Evolutionary conservation across 495 filamentous ascomycete species (phyloP).

Genomic region (Collariella sp.): DNA sequence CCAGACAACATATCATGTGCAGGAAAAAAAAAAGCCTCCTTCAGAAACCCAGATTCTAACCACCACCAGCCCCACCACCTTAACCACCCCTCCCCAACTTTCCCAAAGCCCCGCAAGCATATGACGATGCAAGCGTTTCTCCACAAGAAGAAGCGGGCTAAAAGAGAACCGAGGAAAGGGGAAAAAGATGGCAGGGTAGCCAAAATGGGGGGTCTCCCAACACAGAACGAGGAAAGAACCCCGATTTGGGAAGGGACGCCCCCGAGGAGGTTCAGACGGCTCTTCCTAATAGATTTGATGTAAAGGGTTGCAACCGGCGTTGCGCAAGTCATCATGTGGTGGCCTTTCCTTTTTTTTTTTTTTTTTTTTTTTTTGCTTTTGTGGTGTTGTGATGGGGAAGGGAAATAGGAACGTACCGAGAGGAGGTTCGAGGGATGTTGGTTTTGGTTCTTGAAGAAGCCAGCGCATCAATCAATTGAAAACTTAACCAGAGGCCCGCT

Average conservation of each 20-base stretch:
- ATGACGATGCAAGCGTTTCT: slow-evolving; percentile 39
- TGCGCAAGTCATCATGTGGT: slow-evolving; percentile 42
- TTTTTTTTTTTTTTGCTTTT: neutral
- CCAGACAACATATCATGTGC: neutral
- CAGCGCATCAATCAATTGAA: neutral
- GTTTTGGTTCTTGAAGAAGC: neutral
- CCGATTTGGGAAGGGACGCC: neutral
- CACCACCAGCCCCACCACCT: slow-evolving; percentile 35
- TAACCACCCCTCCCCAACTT: slow-evolving; percentile 13
- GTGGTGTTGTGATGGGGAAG: neutral
- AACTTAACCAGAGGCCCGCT: neutral
- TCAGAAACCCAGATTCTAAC: slow-evolving; percentile 47
- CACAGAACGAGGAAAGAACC: neutral
- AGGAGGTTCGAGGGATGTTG: neutral
- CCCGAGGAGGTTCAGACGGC: slow-evolving; percentile 40
- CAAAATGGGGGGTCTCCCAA: neutral
- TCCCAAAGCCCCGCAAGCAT: slow-evolving; percentile 32
- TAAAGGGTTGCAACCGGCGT: slow-evolving; percentile 42
- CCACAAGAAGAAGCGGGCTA: neutral
- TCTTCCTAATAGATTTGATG: slow-evolving; percentile 38
- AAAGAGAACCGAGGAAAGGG: neutral
- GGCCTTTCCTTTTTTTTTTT: neutral
- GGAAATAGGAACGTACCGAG: neutral
- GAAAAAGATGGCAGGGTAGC: slow-evolving; percentile 5
- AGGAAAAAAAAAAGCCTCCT: slow-evolving; percentile 13